Evolutionary conservation across 306 rosid genomes (phyloP), one percentile per base, ranked within the genome.

Genomic region (Vachellia pachyceras): DNA sequence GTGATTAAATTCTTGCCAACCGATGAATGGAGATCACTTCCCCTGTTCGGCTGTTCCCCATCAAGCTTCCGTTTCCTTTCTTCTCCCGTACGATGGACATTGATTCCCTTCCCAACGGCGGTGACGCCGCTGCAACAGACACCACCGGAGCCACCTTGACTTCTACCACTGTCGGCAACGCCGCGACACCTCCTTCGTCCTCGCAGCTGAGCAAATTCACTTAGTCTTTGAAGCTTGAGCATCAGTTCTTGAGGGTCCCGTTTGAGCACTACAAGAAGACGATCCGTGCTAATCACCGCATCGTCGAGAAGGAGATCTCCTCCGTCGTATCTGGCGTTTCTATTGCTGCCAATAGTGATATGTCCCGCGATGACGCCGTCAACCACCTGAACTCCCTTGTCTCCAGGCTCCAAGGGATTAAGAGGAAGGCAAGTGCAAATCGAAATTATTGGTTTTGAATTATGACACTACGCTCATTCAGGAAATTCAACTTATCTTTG

Each of bases 251-350:
- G 14, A 86, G 97, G 82, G 98, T 93, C 84, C 99, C 99, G 10
- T 95, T 91, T 73, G 99, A 95, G 86, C 92, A 95, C 89, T 95
- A 89, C 96, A 95, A 91, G 93, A 95, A 95, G 86, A 87, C 98
- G 87, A 90, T 93, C 88, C 98, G 99, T 5, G 86, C 93, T 73
- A 91, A 91, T 86, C 94, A 93, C 80, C 98, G 99, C 70, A 86
- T 79, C 75, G 87, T 84, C 67, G 98, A 95, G 89, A 95, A 93
- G 77, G 99, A 95, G 82, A 80, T 95, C 61, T 88, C 94, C 40
- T 83, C 98, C 64, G 96, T 95, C 50, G 84, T 95, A 37, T 83
- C 89, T 69, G 87, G 92, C 84, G 91, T 93, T 70, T 13, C 70
- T 23, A 92, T 84, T 22, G 97, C 87, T 11, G 84, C 89, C 61